These are phyloP conservation scores for Rugonectria rugulosa DNA, from an alignment of 2,329 filamentous ascomycete genomes.

Conservation along the genomic window DNA sequence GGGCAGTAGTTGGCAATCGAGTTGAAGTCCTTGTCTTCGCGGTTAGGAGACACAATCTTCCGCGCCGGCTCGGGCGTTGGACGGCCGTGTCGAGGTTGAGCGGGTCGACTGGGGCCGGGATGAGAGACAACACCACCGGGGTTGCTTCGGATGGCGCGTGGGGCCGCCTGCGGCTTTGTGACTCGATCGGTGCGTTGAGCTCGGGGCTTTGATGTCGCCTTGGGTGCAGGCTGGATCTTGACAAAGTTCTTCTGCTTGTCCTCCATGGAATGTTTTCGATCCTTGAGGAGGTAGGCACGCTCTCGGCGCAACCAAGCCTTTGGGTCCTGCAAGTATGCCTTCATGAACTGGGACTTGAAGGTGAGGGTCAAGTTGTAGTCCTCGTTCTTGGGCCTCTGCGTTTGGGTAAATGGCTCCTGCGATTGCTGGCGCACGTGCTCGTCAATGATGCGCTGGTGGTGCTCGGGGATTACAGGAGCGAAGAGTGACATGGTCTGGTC, in stretches of 20 bases:
- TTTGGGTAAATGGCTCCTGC: constrained; percentile 50
- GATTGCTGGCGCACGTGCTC: constrained; percentile 57
- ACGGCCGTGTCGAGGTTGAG: constrained; percentile 44
- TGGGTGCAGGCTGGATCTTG: constrained; percentile 53
- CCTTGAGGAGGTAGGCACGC: constrained; percentile 55
- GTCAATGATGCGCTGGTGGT: constrained; percentile 57
- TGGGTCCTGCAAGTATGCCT: constrained; percentile 53
- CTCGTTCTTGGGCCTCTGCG: constrained; percentile 57
- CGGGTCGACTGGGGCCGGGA: constrained; percentile 38
- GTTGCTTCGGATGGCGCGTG: constrained; percentile 47
- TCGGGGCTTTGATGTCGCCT: constrained; percentile 44
- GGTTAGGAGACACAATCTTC: constrained; percentile 67
- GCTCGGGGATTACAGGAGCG: constrained; percentile 48
- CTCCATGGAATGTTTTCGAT: too few relatives aligned
- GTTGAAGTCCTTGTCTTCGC: constrained; percentile 84
- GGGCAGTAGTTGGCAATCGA: constrained; percentile 77
- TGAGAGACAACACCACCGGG: constrained; percentile 31
- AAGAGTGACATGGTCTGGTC: constrained; percentile 64
- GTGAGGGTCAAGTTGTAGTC: constrained; percentile 63
- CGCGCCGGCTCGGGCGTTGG: constrained; percentile 59
- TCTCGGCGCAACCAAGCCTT: constrained; percentile 59
- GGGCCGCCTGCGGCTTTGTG: constrained; percentile 45
- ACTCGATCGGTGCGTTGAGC: constrained; percentile 44
- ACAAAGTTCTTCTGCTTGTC: constrained; percentile 52
- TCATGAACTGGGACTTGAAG: constrained; percentile 62